These are phyloP conservation scores for Letharia columbiana DNA, from an alignment of 495 filamentous ascomycete species.

Conservation along the genomic window DNA sequence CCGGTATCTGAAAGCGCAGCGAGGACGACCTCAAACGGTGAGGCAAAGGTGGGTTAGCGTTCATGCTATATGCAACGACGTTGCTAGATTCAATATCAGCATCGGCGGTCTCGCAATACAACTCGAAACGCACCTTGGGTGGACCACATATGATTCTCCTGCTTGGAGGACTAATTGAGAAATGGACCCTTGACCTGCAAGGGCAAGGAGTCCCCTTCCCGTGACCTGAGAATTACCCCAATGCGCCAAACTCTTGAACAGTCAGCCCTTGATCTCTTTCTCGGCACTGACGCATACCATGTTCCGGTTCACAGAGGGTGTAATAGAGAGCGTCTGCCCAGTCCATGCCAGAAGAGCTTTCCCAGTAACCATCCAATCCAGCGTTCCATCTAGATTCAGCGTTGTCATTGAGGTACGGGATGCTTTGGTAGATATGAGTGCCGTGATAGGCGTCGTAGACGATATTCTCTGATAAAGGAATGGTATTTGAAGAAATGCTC, in stretches of 20 bases:
- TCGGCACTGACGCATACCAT: constrained; percentile 42
- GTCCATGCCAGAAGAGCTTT: constrained; percentile 90
- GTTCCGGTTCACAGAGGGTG: constrained; percentile 62
- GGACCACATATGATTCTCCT: constrained; percentile 78
- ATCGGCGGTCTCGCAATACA: neutral
- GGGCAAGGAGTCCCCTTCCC: constrained; percentile 74
- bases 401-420: constrained; percentile 75
- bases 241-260: constrained; percentile 60
- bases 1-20: constrained; percentile 71
- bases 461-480: constrained; percentile 90
- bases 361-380: constrained; percentile 88
- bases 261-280: constrained; percentile 34
- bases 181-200: constrained; percentile 77
- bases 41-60: constrained; percentile 61
- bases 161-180: constrained; percentile 70
- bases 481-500: constrained; percentile 71
- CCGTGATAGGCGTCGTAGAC: constrained; percentile 76
- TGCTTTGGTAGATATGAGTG: constrained; percentile 78
- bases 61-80: constrained; percentile 79
- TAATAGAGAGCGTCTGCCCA: constrained; percentile 71
- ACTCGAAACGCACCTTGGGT: constrained; percentile 51
- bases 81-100: constrained; percentile 45
- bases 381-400: constrained; percentile 83
- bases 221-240: constrained; percentile 87
- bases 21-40: constrained; percentile 75